Evolutionary conservation across 2,329 filamentous ascomycete genomes (phyloP).

Genomic region (Colletotrichum spinosum): DNA sequence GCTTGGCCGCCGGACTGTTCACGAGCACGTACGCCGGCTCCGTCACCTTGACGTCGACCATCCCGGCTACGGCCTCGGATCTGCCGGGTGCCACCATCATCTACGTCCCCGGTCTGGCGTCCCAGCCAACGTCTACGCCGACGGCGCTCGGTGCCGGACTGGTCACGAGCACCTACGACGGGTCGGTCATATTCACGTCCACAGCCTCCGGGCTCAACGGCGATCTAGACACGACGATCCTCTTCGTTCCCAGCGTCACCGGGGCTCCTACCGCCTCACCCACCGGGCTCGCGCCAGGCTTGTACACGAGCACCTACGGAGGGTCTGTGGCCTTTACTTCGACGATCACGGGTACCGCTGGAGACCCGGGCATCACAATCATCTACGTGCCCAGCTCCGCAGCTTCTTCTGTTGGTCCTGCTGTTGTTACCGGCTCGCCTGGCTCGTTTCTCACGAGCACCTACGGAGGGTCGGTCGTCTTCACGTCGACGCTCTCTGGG

Average conservation of each 20-base stretch:
- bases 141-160: too few relatives aligned
- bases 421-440: not conserved
- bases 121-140: too few relatives aligned
- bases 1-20: not conserved
- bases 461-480: constrained; percentile 20
- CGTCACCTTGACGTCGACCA: not conserved
- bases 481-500: constrained; percentile 4
- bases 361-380: constrained; percentile 7
- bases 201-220: not conserved
- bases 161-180: constrained; percentile 22
- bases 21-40: constrained; percentile 17
- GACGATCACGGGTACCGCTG: not conserved
- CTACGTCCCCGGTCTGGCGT: not conserved
- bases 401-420: not conserved
- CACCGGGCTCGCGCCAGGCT: not conserved
- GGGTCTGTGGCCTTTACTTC: constrained; percentile 8
- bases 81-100: constrained; percentile 9
- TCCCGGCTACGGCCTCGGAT: not conserved
- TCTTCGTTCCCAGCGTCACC: not conserved
- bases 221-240: not conserved
- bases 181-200: constrained; percentile 6
- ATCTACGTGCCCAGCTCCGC: constrained; percentile 14
- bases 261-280: not conserved
- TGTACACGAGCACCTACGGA: constrained; percentile 10
- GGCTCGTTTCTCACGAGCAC: constrained; percentile 23